Evolutionary conservation across 139 green algal species (phyloP).

Genomic region (Micromonas commoda): DNA sequence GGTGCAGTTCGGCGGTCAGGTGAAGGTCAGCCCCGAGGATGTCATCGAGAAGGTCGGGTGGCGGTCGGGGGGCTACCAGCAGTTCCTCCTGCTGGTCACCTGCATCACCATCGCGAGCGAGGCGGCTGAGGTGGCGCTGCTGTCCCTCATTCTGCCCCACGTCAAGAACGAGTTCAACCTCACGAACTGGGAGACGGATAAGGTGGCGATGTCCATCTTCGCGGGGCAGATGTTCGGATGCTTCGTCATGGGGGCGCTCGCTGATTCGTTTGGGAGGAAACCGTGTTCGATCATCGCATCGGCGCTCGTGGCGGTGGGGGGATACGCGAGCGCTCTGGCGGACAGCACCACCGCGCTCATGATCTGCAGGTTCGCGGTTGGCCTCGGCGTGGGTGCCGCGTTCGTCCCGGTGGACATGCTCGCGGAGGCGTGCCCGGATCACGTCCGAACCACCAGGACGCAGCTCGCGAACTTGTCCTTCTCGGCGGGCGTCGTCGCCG

Average conservation of each 20-base stretch:
- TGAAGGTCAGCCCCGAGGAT: background rate
- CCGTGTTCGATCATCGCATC: background rate
- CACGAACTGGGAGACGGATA: background rate
- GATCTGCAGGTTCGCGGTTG: background rate
- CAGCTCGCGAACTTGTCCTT: background rate
- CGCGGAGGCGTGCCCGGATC: slow-evolving; percentile 2
- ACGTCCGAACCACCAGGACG: background rate
- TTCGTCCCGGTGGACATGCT: slow-evolving; percentile 18
- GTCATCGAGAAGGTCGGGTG: background rate
- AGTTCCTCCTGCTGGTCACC: slow-evolving; percentile 13
- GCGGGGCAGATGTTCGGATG: slow-evolving; percentile 12
- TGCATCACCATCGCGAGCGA: background rate
- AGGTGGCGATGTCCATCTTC: background rate
- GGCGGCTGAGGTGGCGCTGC: slow-evolving; percentile 6
- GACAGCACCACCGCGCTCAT: background rate
- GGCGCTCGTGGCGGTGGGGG: background rate
- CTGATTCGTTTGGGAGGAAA: background rate
- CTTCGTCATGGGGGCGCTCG: slow-evolving; percentile 4
- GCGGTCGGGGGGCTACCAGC: background rate
- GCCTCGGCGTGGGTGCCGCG: background rate
- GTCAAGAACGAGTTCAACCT: background rate
- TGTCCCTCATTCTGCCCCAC: background rate
- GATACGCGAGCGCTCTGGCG: background rate
- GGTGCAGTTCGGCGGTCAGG: background rate
- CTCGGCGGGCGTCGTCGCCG: background rate